Evolutionary conservation across 805 yeast species (phyloP).

Genomic region (Metschnikowia koreensis): DNA sequence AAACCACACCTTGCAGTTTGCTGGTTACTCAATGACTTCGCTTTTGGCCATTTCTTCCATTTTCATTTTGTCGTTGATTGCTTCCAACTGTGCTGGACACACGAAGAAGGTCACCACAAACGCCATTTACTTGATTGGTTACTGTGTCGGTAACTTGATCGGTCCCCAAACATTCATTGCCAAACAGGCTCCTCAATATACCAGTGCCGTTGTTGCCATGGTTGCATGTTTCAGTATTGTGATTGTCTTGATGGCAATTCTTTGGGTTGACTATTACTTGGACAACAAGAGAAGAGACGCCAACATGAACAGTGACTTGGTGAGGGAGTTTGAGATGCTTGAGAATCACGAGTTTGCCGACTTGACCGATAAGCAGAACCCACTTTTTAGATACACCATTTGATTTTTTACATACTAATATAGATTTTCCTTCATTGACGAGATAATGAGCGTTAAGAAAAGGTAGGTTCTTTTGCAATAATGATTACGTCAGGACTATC

Average conservation of each 20-base stretch:
- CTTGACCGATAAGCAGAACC: constrained; percentile 54
- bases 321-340: constrained; percentile 24
- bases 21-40: constrained; percentile 31
- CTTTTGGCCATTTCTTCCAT: constrained; percentile 34
- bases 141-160: constrained; percentile 52
- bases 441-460: no score
- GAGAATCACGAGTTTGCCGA: constrained; percentile 50
- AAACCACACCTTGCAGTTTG: constrained; percentile 24
- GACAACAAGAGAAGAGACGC: constrained; percentile 42
- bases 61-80: constrained; percentile 34
- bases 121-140: constrained; percentile 46
- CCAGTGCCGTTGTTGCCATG: constrained; percentile 40
- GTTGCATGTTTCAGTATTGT: constrained; percentile 34
- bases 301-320: constrained; percentile 15
- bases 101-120: constrained; percentile 53
- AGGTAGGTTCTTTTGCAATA: no score
- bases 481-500: no score
- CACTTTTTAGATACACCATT: constrained; percentile 47
- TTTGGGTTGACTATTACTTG: constrained; percentile 25
- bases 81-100: constrained; percentile 54
- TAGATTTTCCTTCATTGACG: no score
- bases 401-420: background rate
- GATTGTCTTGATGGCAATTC: constrained; percentile 22
- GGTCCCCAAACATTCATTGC: constrained; percentile 54
- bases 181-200: constrained; percentile 42